Percentiles rank a stretch among this genome's conserved stretches.
Evolutionary conservation across 306 rosid species (phyloP).

Genomic region (Herpetospermum pedunculosum): DNA sequence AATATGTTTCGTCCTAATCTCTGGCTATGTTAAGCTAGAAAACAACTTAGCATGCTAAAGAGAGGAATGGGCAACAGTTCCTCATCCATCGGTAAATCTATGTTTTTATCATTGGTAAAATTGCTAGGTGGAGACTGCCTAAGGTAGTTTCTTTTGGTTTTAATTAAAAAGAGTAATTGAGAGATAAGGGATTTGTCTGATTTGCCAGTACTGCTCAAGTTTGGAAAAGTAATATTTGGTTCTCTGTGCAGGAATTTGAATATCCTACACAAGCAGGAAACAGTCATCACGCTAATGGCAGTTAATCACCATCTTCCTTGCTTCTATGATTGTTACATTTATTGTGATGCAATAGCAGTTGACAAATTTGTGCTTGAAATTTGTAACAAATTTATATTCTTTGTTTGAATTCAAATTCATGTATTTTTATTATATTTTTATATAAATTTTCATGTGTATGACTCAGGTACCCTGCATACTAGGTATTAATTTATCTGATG

Average conservation of each 20-base stretch:
- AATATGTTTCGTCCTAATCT: not conserved
- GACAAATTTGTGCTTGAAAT: constrained; percentile 8
- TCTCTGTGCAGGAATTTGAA: constrained; percentile 60
- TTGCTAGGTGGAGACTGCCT: not conserved
- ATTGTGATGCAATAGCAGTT: no score
- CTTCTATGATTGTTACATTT: constrained; percentile 6
- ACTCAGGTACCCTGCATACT: constrained; percentile 83
- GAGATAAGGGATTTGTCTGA: not conserved
- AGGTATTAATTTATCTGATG: constrained; percentile 69
- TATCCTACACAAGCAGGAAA: constrained; percentile 51
- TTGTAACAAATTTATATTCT: not conserved
- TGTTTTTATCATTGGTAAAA: not conserved
- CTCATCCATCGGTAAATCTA: not conserved
- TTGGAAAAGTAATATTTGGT: not conserved
- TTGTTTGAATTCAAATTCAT: not conserved
- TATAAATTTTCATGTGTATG: constrained; percentile 4
- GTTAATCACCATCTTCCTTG: constrained; percentile 23
- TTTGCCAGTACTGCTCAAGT: not conserved
- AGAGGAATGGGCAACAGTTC: not conserved
- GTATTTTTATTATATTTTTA: not conserved
- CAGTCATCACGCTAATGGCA: constrained; percentile 45
- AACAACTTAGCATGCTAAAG: not conserved
- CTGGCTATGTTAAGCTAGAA: not conserved
- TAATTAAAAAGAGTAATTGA: not conserved
- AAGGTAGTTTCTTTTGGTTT: not conserved